phyloP scores from a whole-genome alignment of 768 basidiomycete genomes.

The Boletus rubescentipes region DNA sequence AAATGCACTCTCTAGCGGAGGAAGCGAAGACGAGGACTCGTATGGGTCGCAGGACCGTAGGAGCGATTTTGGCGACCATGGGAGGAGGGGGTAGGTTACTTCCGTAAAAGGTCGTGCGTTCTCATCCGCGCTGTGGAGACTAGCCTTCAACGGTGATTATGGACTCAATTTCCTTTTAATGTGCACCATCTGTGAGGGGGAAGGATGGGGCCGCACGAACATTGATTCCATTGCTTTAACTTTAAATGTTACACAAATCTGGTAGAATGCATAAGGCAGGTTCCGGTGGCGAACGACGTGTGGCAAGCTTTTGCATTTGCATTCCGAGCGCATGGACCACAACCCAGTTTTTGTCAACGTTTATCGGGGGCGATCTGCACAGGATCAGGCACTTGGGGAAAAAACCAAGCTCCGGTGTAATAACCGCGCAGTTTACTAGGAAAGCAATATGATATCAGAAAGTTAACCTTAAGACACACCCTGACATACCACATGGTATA shows the following conservation, averaged over 20 bases:
- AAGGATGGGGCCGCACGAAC: neutral
- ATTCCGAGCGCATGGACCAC: neutral
- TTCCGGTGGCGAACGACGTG: neutral
- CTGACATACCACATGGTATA: constrained; percentile 13
- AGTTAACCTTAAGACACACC: constrained; percentile 30
- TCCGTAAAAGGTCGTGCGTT: constrained; percentile 25
- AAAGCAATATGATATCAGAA: constrained; percentile 15
- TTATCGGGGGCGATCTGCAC: constrained; percentile 28
- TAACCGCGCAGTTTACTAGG: constrained; percentile 14
- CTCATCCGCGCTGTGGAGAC: constrained; percentile 16
- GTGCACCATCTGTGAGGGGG: constrained; percentile 4
- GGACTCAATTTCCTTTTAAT: constrained; percentile 20
- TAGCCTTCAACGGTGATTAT: constrained; percentile 14
- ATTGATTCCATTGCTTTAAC: constrained; percentile 7
- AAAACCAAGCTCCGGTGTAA: constrained; percentile 13
- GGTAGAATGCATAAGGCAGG: constrained; percentile 8
- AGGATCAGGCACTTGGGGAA: constrained; percentile 23
- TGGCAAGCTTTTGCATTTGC: constrained; percentile 3
- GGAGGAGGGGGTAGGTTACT: constrained; percentile 30
- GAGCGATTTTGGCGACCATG: constrained; percentile 36
- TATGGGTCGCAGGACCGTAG: constrained; percentile 36
- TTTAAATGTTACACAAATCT: constrained; percentile 13
- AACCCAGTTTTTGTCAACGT: constrained; percentile 16
- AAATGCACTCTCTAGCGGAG: constrained; percentile 26
- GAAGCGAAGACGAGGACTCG: constrained; percentile 35